Evolutionary conservation across 805 yeast genomes (phyloP).

Genomic region (Candida ulmi): DNA sequence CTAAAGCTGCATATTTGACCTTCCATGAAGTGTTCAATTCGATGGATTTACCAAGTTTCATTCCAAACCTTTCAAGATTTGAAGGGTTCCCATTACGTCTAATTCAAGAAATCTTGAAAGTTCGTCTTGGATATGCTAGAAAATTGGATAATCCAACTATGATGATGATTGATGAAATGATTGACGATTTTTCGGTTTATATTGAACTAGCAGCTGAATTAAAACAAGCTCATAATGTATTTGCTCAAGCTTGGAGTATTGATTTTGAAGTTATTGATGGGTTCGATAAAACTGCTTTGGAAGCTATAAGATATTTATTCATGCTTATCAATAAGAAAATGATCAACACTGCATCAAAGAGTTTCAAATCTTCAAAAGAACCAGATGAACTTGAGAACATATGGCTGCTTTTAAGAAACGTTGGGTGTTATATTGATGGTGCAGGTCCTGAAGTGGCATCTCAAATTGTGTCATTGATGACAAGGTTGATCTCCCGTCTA

Average conservation of each 20-base stretch:
- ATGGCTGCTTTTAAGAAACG: constrained; percentile 70
- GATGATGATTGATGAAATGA: constrained; percentile 94
- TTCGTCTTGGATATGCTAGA: constrained; percentile 71
- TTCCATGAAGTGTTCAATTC: constrained; percentile 57
- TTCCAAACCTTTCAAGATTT: constrained; percentile 57
- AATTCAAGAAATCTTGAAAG: constrained; percentile 70
- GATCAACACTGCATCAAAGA: constrained; percentile 64
- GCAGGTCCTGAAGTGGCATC: constrained; percentile 80
- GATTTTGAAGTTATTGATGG: constrained; percentile 56
- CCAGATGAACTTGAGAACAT: constrained; percentile 84
- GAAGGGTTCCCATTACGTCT: constrained; percentile 74
- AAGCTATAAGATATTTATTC: constrained; percentile 69
- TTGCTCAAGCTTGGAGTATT: constrained; percentile 63
- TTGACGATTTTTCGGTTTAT: constrained; percentile 77
- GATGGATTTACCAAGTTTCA: constrained; percentile 68
- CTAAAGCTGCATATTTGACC: constrained; percentile 63
- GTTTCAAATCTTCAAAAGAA: constrained; percentile 81
- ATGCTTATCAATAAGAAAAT: constrained; percentile 70
- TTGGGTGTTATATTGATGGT: constrained; percentile 74
- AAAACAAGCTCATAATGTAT: constrained; percentile 59
- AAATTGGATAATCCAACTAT: constrained; percentile 80
- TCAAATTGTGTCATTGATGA: constrained; percentile 60
- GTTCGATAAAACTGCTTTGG: constrained; percentile 62
- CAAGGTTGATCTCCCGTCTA: constrained; percentile 63
- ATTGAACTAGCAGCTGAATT: constrained; percentile 70